Percentiles rank a stretch among this genome's conserved stretches.
These are phyloP conservation scores for Leishmania tropica DNA, from an alignment of 208 protist genomes.

Conservation along the genomic window DNA sequence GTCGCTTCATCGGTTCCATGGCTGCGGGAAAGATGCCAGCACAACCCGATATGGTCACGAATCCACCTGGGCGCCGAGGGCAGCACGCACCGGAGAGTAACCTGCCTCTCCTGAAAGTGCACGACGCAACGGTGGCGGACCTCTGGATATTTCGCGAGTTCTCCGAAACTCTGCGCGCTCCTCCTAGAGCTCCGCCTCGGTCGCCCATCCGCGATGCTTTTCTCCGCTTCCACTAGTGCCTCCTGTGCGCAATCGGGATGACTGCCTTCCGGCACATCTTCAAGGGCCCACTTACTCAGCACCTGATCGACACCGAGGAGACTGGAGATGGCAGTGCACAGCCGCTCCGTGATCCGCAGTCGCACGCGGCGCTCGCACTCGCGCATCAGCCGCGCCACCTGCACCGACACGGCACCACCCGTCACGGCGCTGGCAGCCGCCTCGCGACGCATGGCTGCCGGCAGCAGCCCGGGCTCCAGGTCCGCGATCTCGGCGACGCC, in stretches of 20 bases:
- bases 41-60: slow-evolving; percentile 1
- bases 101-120: not conserved
- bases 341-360: not conserved
- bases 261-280: not conserved
- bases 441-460: slow-evolving; percentile 16
- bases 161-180: not conserved
- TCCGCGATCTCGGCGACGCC: slow-evolving; percentile 21
- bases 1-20: not conserved
- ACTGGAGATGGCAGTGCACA: not conserved
- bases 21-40: slow-evolving; percentile 6
- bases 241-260: not conserved
- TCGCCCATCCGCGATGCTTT: not conserved
- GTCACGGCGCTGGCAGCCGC: slow-evolving; percentile 7
- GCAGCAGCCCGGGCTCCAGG: slow-evolving; percentile 23
- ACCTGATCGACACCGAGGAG: not conserved
- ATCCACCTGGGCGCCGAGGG: slow-evolving; percentile 6
- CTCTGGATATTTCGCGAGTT: not conserved
- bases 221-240: not conserved
- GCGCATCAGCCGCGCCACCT: slow-evolving; percentile 24
- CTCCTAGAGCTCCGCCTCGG: not conserved
- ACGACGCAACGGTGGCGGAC: slow-evolving; percentile 4
- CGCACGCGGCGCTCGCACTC: slow-evolving; percentile 12
- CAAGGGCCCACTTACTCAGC: not conserved
- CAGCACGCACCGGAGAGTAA: not conserved
- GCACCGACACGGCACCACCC: slow-evolving; percentile 13